Conservation (phyloP, 2,329 filamentous ascomycete species). For the Penicillium sp. region DNA sequence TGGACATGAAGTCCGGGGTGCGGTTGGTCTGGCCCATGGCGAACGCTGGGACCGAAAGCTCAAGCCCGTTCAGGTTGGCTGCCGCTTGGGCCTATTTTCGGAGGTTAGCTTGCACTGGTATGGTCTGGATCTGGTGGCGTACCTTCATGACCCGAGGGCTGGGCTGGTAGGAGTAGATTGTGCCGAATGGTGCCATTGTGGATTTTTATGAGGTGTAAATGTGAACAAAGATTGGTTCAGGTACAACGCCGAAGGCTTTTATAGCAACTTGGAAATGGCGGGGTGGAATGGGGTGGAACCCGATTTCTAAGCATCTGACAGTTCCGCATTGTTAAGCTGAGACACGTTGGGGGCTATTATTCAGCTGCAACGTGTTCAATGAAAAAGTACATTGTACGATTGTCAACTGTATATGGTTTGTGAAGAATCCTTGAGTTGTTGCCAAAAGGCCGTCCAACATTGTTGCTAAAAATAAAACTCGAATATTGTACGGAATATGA, state of each 20-base stretch:
- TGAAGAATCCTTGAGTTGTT: no score
- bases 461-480: no score
- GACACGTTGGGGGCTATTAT: no score
- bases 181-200: conserved; percentile 28
- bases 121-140: background rate
- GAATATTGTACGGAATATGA: no score
- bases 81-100: conserved; percentile 29
- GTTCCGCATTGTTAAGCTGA: no score
- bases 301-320: conserved; percentile 12
- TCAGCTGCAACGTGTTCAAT: background rate
- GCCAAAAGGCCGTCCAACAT: no score
- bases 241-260: background rate
- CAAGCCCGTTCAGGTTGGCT: conserved; percentile 40
- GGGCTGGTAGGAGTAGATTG: conserved; percentile 23
- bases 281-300: conserved; percentile 16
- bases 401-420: no score
- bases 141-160: conserved; percentile 28
- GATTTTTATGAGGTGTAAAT: conserved; percentile 11
- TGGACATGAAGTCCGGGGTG: conserved; percentile 50
- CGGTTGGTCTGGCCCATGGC: conserved; percentile 46
- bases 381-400: no score
- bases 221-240: background rate
- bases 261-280: background rate
- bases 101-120: background rate
- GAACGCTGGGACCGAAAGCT: conserved; percentile 40